Evolutionary conservation across 1,139 yeast species (phyloP), one percentile per base, ranked within the genome.

Genomic region (Debaryomyces fabryi): DNA sequence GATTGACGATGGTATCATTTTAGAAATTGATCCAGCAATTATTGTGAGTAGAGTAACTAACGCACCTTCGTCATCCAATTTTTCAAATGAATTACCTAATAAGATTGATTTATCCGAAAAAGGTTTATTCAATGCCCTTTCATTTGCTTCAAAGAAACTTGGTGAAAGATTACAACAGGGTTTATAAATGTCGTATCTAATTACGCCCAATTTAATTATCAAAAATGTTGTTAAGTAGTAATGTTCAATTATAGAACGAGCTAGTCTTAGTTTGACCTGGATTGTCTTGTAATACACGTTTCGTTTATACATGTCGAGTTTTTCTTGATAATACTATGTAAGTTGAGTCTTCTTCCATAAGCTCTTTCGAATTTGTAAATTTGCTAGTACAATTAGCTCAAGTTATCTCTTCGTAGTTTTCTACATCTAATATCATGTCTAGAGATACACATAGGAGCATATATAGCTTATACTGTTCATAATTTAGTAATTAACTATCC

Each of bases 41-140:
- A 88, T 93, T 59, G 93, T 92, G 5, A 82, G 96, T 16, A 81
- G 99, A 67, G 97, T 92, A 15, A 88, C 97, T 30, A 82, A 83
- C 57, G 85, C 95, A 27, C 97, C 97, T 32, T 68, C 80, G 24
- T 52, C 58, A 30, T 52, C 57, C 24, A 58, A 53, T 25, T 55
- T 63, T 38, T 56, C 66, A 38, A 64, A 59, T 51, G 81, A 77
- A 43, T 78, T 82, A 54, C 78, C 81, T 50, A 79, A 85, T 61
- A 80, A 82, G 57, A 81, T 92, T 53, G 98, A 93, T 60, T 72
- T 92, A 47, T 81, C 86, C 53, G 98, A 93, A 68, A 89, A 86
- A 68, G 97, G 98, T 47, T 70, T 93, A 52, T 76, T 88, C 69
- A 88, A 85, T 66, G 96, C 96, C 20, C 89, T 90, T 73, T 88